Evolutionary conservation across 257 asterid species (phyloP).

Genomic region (Capsicum baccatum): DNA sequence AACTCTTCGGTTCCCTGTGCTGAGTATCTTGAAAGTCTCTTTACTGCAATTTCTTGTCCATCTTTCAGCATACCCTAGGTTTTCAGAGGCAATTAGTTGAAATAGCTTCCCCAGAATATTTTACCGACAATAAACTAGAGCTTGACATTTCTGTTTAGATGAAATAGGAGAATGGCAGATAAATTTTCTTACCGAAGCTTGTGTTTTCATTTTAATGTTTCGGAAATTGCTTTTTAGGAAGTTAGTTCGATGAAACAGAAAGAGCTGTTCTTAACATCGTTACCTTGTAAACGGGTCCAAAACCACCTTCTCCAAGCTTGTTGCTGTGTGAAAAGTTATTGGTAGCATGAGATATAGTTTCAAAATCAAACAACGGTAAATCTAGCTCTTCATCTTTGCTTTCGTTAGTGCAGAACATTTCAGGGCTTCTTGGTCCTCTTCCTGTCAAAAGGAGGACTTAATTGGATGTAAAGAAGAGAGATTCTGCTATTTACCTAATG

Average conservation of each 20-base stretch:
- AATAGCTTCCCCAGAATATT: not conserved
- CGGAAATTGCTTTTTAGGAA: not conserved
- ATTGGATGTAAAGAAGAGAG: not conserved
- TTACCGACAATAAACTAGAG: not conserved
- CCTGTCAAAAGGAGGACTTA: not conserved
- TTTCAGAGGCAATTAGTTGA: not conserved
- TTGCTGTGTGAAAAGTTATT: not conserved
- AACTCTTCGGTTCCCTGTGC: not conserved
- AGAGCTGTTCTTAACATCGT: not conserved
- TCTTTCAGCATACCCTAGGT: not conserved
- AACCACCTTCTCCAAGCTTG: conserved; percentile 28
- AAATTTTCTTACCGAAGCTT: not conserved
- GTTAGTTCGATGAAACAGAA: not conserved
- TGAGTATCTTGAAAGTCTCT: conserved; percentile 18
- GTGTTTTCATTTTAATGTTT: not conserved
- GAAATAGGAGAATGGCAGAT: not conserved
- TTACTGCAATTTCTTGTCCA: conserved; percentile 9
- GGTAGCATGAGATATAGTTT: conserved; percentile 18
- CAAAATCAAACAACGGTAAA: conserved; percentile 17
- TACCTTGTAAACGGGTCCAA: conserved; percentile 33
- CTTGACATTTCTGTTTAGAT: not conserved
- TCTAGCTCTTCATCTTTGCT: not conserved
- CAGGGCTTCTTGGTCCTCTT: not conserved
- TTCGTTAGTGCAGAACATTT: not conserved
- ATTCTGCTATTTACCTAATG: not conserved